Conservation (phyloP, 202 grass and related monocot genomes). For the Hordeum pubiflorum region DNA sequence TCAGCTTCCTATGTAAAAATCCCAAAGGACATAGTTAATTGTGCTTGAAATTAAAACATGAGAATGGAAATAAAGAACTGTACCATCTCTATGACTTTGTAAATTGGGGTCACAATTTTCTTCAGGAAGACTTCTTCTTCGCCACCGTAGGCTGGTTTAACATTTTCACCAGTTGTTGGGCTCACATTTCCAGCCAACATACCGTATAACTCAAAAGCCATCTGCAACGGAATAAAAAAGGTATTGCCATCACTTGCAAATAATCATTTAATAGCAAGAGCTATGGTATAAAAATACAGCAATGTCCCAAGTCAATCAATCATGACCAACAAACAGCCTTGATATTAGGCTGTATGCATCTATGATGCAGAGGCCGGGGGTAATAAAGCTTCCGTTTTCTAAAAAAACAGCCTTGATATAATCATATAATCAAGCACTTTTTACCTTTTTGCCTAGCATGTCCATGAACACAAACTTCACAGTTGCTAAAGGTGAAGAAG, state of each 20-base stretch:
- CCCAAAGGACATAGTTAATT: neutral
- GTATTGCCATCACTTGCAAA: neutral
- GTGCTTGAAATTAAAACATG: neutral
- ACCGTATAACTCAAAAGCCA: slow-evolving; percentile 95
- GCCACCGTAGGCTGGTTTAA: slow-evolving; percentile 85
- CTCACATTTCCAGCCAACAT: slow-evolving; percentile 93
- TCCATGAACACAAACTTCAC: neutral
- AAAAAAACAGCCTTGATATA: too few relatives aligned
- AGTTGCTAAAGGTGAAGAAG: neutral
- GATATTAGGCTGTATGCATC: too few relatives aligned
- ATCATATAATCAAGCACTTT: too few relatives aligned
- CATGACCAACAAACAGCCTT: too few relatives aligned
- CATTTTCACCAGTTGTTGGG: slow-evolving; percentile 82
- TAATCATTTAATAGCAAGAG: neutral
- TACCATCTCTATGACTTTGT: slow-evolving; percentile 72
- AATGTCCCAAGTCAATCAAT: slow-evolving; percentile 6
- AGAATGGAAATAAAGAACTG: slow-evolving; percentile 3
- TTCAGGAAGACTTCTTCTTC: slow-evolving; percentile 74
- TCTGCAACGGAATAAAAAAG: slow-evolving; percentile 38
- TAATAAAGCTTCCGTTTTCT: too few relatives aligned
- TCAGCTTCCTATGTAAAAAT: slow-evolving; percentile 63
- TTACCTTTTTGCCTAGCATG: neutral
- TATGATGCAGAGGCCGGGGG: too few relatives aligned
- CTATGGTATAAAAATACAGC: slow-evolving; percentile 5
- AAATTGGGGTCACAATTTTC: slow-evolving; percentile 92